phyloP scores from a whole-genome alignment of 2,329 filamentous ascomycete genomes.

The Endothia cerciana region DNA sequence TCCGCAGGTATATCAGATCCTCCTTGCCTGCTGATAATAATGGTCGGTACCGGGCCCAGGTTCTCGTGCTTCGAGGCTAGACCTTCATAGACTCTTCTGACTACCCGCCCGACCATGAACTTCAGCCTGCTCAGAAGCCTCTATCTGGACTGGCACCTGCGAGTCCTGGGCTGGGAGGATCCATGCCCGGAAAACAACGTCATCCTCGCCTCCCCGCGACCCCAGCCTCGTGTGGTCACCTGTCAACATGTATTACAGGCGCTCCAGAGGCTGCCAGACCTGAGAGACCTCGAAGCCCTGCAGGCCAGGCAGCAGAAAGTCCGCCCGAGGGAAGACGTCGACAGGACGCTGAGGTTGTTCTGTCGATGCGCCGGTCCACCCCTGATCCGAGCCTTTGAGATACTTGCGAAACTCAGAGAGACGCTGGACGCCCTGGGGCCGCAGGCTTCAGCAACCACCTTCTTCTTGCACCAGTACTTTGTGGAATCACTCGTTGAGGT shows the following conservation, averaged over 20 bases:
- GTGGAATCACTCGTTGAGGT: conserved; percentile 21
- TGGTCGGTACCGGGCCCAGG: neutral
- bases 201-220: neutral
- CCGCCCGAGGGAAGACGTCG: conserved; percentile 8
- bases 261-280: conserved; percentile 16
- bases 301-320: conserved; percentile 20
- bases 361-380: conserved; percentile 22
- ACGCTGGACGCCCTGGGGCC: conserved; percentile 2
- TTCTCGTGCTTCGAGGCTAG: conserved; percentile 11
- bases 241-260: conserved; percentile 19
- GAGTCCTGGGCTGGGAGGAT: conserved; percentile 15
- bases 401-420: conserved; percentile 10
- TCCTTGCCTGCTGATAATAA: neutral
- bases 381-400: conserved; percentile 18
- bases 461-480: conserved; percentile 12
- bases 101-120: conserved; percentile 19
- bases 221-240: conserved; percentile 8
- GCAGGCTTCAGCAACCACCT: conserved; percentile 6
- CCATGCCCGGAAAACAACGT: conserved; percentile 8
- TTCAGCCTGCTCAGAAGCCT: conserved; percentile 23
- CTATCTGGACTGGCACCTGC: conserved; percentile 21
- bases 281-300: conserved; percentile 13
- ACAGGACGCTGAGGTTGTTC: conserved; percentile 17
- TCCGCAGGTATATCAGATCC: conserved; percentile 1
- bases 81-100: conserved; percentile 2